These are phyloP conservation scores for Parastagonospora nodorum DNA, from an alignment of 2,329 filamentous ascomycete genomes.

Conservation along the genomic window DNA sequence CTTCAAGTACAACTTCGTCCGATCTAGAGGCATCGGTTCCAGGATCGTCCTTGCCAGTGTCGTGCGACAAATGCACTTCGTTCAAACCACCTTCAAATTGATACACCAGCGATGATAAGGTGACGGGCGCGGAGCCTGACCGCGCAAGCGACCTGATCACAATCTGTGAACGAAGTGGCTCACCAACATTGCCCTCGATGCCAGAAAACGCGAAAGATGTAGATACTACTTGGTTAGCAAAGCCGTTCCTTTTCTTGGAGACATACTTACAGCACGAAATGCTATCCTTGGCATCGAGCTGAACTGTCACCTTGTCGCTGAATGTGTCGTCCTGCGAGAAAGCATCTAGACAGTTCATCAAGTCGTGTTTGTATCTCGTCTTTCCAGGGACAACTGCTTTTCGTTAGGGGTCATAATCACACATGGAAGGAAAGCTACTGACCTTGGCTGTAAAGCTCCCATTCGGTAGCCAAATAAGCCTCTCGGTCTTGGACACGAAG, in stretches of 20 bases:
- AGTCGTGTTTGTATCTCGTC: constrained; percentile 48
- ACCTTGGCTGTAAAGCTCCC: constrained; percentile 57
- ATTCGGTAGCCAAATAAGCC: constrained; percentile 59
- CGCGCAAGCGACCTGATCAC: constrained; percentile 56
- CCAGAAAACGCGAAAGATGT: constrained; percentile 59
- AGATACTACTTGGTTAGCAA: constrained; percentile 48
- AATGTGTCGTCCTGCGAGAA: constrained; percentile 41
- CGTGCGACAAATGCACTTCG: constrained; percentile 39
- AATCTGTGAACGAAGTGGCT: constrained; percentile 62
- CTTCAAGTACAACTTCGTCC: constrained; percentile 31
- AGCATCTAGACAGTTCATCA: constrained; percentile 53
- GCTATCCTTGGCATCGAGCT: constrained; percentile 54
- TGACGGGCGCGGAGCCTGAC: constrained; percentile 52
- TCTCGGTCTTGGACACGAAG: constrained; percentile 51
- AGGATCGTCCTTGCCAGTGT: constrained; percentile 13
- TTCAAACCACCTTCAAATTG: constrained; percentile 57
- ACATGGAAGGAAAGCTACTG: not conserved
- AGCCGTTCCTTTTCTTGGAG: constrained; percentile 32
- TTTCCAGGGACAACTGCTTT: constrained; percentile 37
- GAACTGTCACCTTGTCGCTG: constrained; percentile 49
- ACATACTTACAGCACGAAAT: constrained; percentile 55
- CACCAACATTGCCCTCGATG: constrained; percentile 63
- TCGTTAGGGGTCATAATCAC: constrained; percentile 12
- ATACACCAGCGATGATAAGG: constrained; percentile 55
- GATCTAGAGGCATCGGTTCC: constrained; percentile 18